A percentile compares a stretch with the other conserved stretches of the same genome.
Evolutionary conservation across 2,329 filamentous ascomycete species (phyloP).

Genomic region (Catunica adiposa): DNA sequence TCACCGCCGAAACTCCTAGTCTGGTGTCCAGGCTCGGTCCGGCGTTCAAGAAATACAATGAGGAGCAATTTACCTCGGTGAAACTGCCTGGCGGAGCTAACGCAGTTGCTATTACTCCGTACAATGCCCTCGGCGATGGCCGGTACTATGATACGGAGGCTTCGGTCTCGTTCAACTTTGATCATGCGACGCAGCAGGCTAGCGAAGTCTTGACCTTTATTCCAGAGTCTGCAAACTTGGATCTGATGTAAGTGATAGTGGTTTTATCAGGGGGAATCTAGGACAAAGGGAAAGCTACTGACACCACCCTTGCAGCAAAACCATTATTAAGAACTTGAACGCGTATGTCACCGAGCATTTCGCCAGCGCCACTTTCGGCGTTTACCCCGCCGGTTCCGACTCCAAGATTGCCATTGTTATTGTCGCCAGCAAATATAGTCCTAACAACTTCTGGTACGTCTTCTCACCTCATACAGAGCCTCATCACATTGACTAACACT

Average conservation of each 20-base stretch:
- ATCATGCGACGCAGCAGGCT: slow-evolving; percentile 71
- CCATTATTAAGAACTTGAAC: slow-evolving; percentile 59
- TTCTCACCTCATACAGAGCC: not conserved
- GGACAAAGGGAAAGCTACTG: not conserved
- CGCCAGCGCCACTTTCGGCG: slow-evolving; percentile 61
- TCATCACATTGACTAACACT: not conserved
- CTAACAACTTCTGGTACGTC: slow-evolving; percentile 83
- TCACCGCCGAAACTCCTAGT: slow-evolving; percentile 53
- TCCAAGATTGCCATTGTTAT: slow-evolving; percentile 63
- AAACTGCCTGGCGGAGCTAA: slow-evolving; percentile 79
- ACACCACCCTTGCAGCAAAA: slow-evolving; percentile 43
- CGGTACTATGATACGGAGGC: slow-evolving; percentile 84
- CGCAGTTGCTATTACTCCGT: slow-evolving; percentile 56
- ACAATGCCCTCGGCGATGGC: slow-evolving; percentile 65
- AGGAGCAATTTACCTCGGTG: slow-evolving; percentile 76
- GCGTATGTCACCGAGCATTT: slow-evolving; percentile 79
- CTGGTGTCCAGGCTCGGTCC: slow-evolving; percentile 58
- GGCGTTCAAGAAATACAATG: slow-evolving; percentile 88
- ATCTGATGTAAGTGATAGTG: slow-evolving; percentile 51
- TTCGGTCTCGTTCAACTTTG: slow-evolving; percentile 74
- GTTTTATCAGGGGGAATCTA: slow-evolving; percentile 7
- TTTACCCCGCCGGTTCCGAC: slow-evolving; percentile 65
- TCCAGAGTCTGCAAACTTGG: slow-evolving; percentile 57
- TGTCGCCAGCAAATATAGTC: slow-evolving; percentile 92
- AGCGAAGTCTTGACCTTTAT: slow-evolving; percentile 65